Evolutionary conservation across 371 early-diverging fungal genomes (phyloP).

Genomic region (Paraphysoderma sedebokerense): DNA sequence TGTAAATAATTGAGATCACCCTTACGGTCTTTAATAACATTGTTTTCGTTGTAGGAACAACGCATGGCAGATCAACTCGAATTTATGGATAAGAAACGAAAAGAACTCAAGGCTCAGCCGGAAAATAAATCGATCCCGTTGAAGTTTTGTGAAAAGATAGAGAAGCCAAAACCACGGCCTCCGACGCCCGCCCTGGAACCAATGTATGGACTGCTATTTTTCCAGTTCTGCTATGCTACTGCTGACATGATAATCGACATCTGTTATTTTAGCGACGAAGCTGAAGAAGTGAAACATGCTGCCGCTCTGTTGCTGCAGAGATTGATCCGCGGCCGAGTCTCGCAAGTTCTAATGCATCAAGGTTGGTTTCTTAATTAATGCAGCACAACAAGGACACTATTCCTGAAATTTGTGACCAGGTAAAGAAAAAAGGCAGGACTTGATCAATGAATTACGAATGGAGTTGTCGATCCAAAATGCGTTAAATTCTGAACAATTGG

Average conservation of each 20-base stretch:
- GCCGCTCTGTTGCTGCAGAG: conserved; percentile 21
- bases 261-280: too few species aligned
- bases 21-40: too few species aligned
- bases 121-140: conserved; percentile 11
- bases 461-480: conserved; percentile 18
- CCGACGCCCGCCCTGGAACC: conserved; percentile 19
- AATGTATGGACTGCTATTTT: not conserved
- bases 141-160: conserved; percentile 17
- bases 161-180: conserved; percentile 25
- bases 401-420: too few species aligned
- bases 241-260: too few species aligned
- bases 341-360: conserved; percentile 25
- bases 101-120: conserved; percentile 12
- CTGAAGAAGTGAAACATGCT: not conserved
- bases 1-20: too few species aligned
- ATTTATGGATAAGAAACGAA: conserved; percentile 20
- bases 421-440: conserved; percentile 7
- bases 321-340: conserved; percentile 23
- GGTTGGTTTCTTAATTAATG: too few species aligned
- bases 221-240: too few species aligned
- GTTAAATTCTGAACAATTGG: conserved; percentile 14
- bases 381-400: too few species aligned
- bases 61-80: conserved; percentile 22
- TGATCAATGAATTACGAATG: conserved; percentile 10
- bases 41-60: too few species aligned